Evolutionary conservation across 2,329 filamentous ascomycete species (phyloP), one percentile per base, ranked within the genome.

Genomic region (Chaetomium olivaceum): DNA sequence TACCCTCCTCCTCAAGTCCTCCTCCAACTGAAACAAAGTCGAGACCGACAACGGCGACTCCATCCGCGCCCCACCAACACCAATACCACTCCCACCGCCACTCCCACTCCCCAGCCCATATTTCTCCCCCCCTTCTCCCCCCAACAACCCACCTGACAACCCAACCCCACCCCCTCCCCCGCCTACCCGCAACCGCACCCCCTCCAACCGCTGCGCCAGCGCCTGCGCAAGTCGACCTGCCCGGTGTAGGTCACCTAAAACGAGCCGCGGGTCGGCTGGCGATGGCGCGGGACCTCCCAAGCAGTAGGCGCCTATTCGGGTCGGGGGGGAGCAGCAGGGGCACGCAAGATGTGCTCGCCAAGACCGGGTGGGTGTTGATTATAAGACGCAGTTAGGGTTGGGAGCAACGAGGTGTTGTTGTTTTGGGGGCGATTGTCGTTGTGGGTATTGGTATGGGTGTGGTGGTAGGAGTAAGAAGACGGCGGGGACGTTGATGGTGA

Each of bases 231-330:
- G 65, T 14, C 70, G 65, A 65, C 75, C 76, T 8, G 75, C 75
- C 43, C 73, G 74, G 65, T 78, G 74, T 48, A 79, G 69, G 63
- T 79, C 75, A 52, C 72, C 70, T 21, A 79, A 73, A 19, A 79
- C 72, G 12, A 75, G 68, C 70, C 78, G 76, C n/a, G 74, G 36
- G 14, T 4, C 36, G 36, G 4, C 4, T 36, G 33, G 3, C 11
- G 33, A 4, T 2, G 33, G 33, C 3, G 6, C 27, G n/a, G n/a
- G n/a, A 29, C 33, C 33, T 11, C 9, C 14, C 3, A 43, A 16
- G 14, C 36, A 43, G 14, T 43, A 43, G 4, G 36, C 16, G 36
- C 36, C 14, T 2, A 43, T 4, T 43, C 14, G 19, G 2, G 36
- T 43, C 19, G 36, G 12, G 1, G 73, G 1, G 72, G 70, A 69